Evolutionary conservation across 2,329 filamentous ascomycete species (phyloP).

Genomic region (Colletotrichum plurivorum): DNA sequence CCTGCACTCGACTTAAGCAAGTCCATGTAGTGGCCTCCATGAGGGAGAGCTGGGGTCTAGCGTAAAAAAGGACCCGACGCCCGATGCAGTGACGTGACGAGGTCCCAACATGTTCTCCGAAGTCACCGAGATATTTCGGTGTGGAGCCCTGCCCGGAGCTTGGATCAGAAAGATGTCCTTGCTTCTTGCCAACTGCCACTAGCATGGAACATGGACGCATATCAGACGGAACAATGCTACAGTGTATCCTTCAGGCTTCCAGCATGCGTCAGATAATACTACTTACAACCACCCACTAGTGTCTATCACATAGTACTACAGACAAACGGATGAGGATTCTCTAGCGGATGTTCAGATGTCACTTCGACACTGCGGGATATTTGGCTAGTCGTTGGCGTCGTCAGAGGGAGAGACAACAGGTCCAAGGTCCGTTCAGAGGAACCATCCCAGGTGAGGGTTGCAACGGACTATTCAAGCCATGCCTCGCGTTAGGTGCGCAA

Average conservation of each 20-base stretch:
- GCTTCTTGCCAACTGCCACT: conserved; percentile 27
- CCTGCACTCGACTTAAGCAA: no score
- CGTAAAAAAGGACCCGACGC: background rate
- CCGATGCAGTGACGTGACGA: conserved; percentile 3
- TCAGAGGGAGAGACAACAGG: background rate
- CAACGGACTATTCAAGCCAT: conserved; percentile 8
- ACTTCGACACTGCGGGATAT: conserved; percentile 9
- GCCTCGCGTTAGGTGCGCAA: conserved; percentile 26
- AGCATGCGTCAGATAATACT: conserved; percentile 27
- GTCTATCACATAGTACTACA: background rate
- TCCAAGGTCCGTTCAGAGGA: background rate
- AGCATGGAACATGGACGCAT: conserved; percentile 23
- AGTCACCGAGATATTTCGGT: conserved; percentile 36
- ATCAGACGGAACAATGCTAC: conserved; percentile 29
- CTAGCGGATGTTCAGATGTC: conserved; percentile 12
- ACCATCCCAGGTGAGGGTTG: conserved; percentile 12
- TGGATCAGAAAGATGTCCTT: conserved; percentile 11
- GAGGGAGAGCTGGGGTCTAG: no score
- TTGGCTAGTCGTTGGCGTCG: background rate
- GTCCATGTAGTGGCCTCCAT: no score
- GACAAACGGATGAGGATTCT: background rate
- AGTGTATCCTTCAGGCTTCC: conserved; percentile 21
- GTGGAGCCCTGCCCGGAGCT: conserved; percentile 20
- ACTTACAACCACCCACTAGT: conserved; percentile 11
- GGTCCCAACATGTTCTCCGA: conserved; percentile 5